Base-by-base conservation (phyloP, 1,284 basidiomycete species). In the Kwoniella shivajii region DNA sequence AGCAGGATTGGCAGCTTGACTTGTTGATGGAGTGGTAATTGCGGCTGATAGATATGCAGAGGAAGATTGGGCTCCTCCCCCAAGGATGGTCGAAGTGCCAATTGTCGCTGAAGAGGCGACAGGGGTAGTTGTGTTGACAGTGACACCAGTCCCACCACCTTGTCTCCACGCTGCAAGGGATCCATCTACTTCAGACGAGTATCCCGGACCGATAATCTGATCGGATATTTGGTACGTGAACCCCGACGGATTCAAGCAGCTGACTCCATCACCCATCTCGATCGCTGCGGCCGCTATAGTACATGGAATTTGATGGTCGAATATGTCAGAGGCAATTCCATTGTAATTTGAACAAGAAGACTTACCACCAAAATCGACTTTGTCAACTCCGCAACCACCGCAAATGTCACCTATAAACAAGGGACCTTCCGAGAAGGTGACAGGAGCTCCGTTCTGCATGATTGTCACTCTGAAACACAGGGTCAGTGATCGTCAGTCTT, bases 391-490 rank as follows among this genome's bases (percentile, higher is more conserved):
- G 43, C 67, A 69, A 14, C 66, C 70, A 27, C 51, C 65, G 42
- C 72, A 74, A 20, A 56, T 60, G 52, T 74, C 72, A 47, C 61
- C 68, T 30, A 71, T 59, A 47, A 67, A 61, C 11, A 73, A 56
- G 4, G 66, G 63, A 47, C 71, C 71, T 44, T 60, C 64, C n/a
- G 39, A 31, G 48, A 59, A 59, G 10, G 52, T n/a, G 37, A 63
- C 52, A 14, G 48, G 31, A 14, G 41, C 51, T 14, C 66, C 66
- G 24, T 60, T 50, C 1, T 59, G 42, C 3, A 62, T 55, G 27
- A 54, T 56, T 14, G 64, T 60, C 11, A 52, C 45, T 20, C 45
- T 47, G n/a, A 1, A 29, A n/a, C n/a, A n/a, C n/a, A n/a, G n/a
- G n/a, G n/a, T n/a, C n/a, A n/a, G n/a, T n/a, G n/a, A n/a, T n/a